Base-by-base conservation (phyloP, 352 stramenopile genomes). In the Pythium catenulatum region DNA sequence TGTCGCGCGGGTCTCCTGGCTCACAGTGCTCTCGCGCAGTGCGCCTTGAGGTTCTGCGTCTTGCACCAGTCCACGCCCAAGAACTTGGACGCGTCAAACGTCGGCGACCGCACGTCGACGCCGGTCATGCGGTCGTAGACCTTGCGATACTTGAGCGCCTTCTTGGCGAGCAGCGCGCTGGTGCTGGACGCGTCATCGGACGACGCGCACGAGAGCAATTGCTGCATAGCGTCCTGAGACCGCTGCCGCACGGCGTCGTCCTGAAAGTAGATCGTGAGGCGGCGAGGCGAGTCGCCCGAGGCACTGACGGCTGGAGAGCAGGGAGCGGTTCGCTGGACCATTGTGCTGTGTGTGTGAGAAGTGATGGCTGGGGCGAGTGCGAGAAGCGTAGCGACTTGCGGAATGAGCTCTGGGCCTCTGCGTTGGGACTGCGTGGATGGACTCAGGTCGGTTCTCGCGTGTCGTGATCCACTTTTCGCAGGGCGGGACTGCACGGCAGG, bases 41-140 rank as follows among this genome's bases (percentile, higher is more conserved):
- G 61, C 2, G 32, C 61, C 36, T 83, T 76, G 13, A 83, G 75
- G 23, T n/a, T 56, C 37, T 23, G 27, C 4, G 61, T 83, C 34
- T 83, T 68, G 61, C 75, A 83, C 92, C 92, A 95, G 68, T 91
- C 87, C 36, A 95, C 86, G 36, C 92, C 92, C 41, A 96, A 72
- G 56, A 95, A 94, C 82, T 93, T 88, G 39, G 90, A 92, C 37
- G 92, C 92, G 85, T 95, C 89, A 79, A 96, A 94, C 45, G 83
- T 78, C 7, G 92, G 92, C 68, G 93, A 86, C 27, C 82, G 89
- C 23, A 82, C 50, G 58, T 89, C 77, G 5, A 89, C 77, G 9
- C 69, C 61, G 11, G 11, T n/a, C 58, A 89, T 70, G 21, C 83
- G 83, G 23, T 85, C 69, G 13, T 63, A 75, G 15, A 89, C 70